Base-by-base conservation (phyloP, 441 rosid species). In the Omphalea diandra region DNA sequence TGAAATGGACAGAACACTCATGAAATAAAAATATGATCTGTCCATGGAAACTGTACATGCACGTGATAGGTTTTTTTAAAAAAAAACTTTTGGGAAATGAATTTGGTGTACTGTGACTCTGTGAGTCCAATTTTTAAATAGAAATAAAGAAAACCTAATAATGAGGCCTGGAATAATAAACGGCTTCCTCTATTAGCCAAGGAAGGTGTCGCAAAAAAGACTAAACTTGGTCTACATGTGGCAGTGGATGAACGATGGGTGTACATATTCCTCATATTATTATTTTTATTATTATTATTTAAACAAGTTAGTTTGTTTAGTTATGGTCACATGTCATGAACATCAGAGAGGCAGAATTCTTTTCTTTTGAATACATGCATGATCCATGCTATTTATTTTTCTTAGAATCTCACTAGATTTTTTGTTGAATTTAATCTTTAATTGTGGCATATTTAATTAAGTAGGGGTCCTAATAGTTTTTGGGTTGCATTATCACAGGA, bases 11-110 rank as follows among this genome's bases (percentile, higher is more conserved):
- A 10, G 11, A 55, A 44, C 62, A 26, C 47, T 22, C 3, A 26
- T 70, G 61, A 7, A 35, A 61, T 33, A 63, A 20, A 6, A 41
- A 27, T 47, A 64, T 54, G 75, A 57, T 41, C 38, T 44, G 35
- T 41, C 52, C 36, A 62, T 50, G 38, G 58, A 59, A 46, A 49
- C 40, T 61, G 64, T 54, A 24, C 31, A 65, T 57, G 70, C 75
- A 72, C 43, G 66, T 72, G 70, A n/a, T n/a, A n/a, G n/a, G n/a
- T n/a, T n/a, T n/a, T n/a, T n/a, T n/a, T n/a, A n/a, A n/a, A n/a
- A n/a, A n/a, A n/a, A n/a, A n/a, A n/a, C n/a, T n/a, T n/a, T n/a
- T n/a, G n/a, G n/a, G n/a, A n/a, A n/a, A n/a, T n/a, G n/a, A n/a
- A n/a, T n/a, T n/a, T n/a, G n/a, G n/a, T n/a, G n/a, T n/a, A n/a